Percentiles rank a stretch among this genome's conserved stretches.
Evolutionary conservation across 805 yeast species (phyloP).

Genomic region (Ogataea trehalophila): DNA sequence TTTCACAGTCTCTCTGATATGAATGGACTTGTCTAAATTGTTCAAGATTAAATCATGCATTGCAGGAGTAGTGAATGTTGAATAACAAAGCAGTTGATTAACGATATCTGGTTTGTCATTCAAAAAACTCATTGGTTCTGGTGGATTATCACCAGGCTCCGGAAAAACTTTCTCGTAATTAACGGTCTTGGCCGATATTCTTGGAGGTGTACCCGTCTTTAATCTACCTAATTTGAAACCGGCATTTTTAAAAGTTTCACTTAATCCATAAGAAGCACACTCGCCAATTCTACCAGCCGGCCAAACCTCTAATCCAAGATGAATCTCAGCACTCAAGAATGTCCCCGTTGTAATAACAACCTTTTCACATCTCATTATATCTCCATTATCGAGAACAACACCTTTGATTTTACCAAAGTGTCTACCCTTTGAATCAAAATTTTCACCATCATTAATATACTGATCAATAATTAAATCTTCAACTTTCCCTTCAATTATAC

Average conservation of each 20-base stretch:
- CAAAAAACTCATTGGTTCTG: slow-evolving; percentile 85
- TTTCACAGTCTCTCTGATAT: slow-evolving; percentile 86
- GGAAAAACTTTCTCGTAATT: slow-evolving; percentile 57
- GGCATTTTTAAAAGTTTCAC: slow-evolving; percentile 66
- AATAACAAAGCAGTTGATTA: slow-evolving; percentile 63
- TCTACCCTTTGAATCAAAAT: slow-evolving; percentile 34
- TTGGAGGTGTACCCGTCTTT: slow-evolving; percentile 97
- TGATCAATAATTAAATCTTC: slow-evolving; percentile 72
- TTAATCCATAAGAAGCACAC: slow-evolving; percentile 82
- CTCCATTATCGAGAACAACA: slow-evolving; percentile 66
- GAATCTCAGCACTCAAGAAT: slow-evolving; percentile 90
- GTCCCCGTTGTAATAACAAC: slow-evolving; percentile 96
- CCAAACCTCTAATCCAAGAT: slow-evolving; percentile 70
- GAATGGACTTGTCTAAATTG: slow-evolving; percentile 80
- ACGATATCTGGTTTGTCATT: slow-evolving; percentile 62
- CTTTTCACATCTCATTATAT: slow-evolving; percentile 50
- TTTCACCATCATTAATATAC: slow-evolving; percentile 11
- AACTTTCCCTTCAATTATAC: slow-evolving; percentile 68
- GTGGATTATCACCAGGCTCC: slow-evolving; percentile 79
- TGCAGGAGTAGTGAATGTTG: slow-evolving; percentile 71
- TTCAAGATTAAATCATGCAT: slow-evolving; percentile 64
- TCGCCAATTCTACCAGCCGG: slow-evolving; percentile 97
- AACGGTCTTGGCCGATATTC: slow-evolving; percentile 69
- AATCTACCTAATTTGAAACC: slow-evolving; percentile 85
- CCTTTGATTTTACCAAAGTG: slow-evolving; percentile 54